Evolutionary conservation across 108 stramenopile genomes (phyloP).

Genomic region (Nitzschia putrida): DNA sequence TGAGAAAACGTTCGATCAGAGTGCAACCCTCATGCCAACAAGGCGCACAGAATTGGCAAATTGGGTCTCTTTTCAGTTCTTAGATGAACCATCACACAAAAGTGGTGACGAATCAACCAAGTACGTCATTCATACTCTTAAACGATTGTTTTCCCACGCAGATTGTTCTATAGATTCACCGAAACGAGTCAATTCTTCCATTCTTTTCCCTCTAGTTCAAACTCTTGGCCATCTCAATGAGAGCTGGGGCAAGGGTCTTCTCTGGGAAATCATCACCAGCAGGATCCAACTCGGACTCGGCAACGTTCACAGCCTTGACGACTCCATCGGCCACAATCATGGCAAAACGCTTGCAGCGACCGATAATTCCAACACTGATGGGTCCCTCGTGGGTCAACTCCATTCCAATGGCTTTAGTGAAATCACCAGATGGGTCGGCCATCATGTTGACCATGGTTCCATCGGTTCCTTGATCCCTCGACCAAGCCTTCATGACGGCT

Average conservation of each 20-base stretch:
- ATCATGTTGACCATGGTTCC: slow-evolving; percentile 57
- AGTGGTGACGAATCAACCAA: neutral
- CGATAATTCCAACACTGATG: slow-evolving; percentile 52
- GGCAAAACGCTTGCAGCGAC: slow-evolving; percentile 74
- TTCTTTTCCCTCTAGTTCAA: neutral
- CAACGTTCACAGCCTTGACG: slow-evolving; percentile 58
- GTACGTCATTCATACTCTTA: slow-evolving; percentile 37
- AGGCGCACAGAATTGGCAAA: slow-evolving; percentile 24
- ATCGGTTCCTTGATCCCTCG: slow-evolving; percentile 50
- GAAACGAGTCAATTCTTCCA: neutral
- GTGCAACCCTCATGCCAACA: slow-evolving; percentile 6
- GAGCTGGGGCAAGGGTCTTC: slow-evolving; percentile 45
- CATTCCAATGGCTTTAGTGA: slow-evolving; percentile 68
- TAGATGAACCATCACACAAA: neutral
- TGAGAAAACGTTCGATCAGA: too few relatives aligned
- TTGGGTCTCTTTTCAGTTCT: slow-evolving; percentile 17
- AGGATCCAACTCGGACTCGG: slow-evolving; percentile 68
- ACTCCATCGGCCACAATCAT: slow-evolving; percentile 64
- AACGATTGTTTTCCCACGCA: neutral
- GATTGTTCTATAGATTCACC: neutral
- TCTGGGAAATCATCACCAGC: slow-evolving; percentile 58
- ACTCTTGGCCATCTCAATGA: slow-evolving; percentile 49
- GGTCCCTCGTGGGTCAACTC: slow-evolving; percentile 68
- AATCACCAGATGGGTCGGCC: slow-evolving; percentile 61
- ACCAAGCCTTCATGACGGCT: slow-evolving; percentile 72